Base-by-base conservation (phyloP, 2,329 filamentous ascomycete species). In the Hypoxylon sp. region DNA sequence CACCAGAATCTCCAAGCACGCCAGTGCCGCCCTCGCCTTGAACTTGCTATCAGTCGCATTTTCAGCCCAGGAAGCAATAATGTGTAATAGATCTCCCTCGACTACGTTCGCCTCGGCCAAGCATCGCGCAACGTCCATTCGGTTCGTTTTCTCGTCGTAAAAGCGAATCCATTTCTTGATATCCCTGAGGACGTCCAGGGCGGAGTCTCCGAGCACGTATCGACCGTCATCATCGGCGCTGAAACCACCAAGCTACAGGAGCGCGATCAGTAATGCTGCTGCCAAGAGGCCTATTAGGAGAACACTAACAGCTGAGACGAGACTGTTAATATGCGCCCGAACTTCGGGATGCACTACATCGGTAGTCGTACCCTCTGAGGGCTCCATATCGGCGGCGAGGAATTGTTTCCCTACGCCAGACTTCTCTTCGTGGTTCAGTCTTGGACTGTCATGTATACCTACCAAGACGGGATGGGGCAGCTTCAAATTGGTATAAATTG, bases 111-210 rank as follows among this genome's bases (percentile, higher is more conserved):
- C 91, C 78, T 98, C 93, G 74, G 93, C 90, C 71, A 98, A 84
- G 77, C 93, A 97, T 80, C 96, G 87, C 65, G 95, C 94, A 64
- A 99, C 96, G 76, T 99, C 96, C 84, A 97, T 91, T 70, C 95
- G 91, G 76, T 97, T 96, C 69, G 91, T 89, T 77, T 96, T 96
- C 76, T 97, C 92, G 78, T 97, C 94, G 83, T 96, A 96, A 68
- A 97, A 88, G 72, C 93, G 93, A 71, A 99, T 86, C 96, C 96
- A 99, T 87, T 91, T 91, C 76, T 96, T 95, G 57, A 99, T 85
- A 80, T 99, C 96, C 67, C 95, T 93, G 61, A 99, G 84, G 74
- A 94, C 96, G 61, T 96, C 92, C 64, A 97, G 83, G 11, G 94
- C 95, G 76, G 97, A 95, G 79, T 98, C 95, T 79, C 96, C 96